A percentile compares a stretch with the other conserved stretches of the same genome.
phyloP scores from a whole-genome alignment of 2,329 filamentous ascomycete genomes.

The Aspergillus phoenicis region DNA sequence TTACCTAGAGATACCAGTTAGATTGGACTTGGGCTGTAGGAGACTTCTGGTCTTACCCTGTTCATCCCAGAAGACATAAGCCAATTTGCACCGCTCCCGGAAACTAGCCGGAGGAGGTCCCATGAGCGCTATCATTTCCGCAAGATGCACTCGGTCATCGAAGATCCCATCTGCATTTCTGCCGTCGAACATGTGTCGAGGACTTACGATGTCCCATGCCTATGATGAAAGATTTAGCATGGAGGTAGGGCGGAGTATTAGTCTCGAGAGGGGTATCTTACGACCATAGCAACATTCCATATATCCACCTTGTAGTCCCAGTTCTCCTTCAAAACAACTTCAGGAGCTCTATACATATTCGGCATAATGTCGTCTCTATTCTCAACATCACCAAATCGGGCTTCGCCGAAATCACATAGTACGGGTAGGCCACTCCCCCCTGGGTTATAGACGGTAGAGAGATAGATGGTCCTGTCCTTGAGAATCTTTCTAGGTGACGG shows the following conservation, averaged over 20 bases:
- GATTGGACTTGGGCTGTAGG: accelerated
- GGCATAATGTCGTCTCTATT: constrained; percentile 23
- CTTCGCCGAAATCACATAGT: constrained; percentile 10
- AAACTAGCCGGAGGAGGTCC: constrained; percentile 20
- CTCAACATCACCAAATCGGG: constrained; percentile 9
- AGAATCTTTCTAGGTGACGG: background rate
- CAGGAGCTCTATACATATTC: background rate
- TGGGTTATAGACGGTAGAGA: background rate
- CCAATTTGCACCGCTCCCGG: constrained; percentile 11
- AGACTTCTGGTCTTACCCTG: background rate
- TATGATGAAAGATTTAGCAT: background rate
- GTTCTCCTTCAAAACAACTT: background rate
- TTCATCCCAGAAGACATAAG: background rate
- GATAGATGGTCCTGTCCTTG: background rate
- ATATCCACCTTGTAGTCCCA: background rate
- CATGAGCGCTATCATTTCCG: constrained; percentile 26
- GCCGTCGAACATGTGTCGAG: background rate
- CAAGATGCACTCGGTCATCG: constrained; percentile 25
- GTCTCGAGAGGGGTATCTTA: background rate
- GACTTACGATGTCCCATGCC: background rate
- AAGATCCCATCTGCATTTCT: constrained; percentile 23
- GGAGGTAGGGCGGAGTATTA: background rate
- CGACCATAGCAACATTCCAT: constrained; percentile 3
- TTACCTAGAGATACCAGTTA: background rate
- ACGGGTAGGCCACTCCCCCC: constrained; percentile 5